These are phyloP conservation scores for Metarhizium album DNA, from an alignment of 2,329 filamentous ascomycete genomes.

Conservation along the genomic window DNA sequence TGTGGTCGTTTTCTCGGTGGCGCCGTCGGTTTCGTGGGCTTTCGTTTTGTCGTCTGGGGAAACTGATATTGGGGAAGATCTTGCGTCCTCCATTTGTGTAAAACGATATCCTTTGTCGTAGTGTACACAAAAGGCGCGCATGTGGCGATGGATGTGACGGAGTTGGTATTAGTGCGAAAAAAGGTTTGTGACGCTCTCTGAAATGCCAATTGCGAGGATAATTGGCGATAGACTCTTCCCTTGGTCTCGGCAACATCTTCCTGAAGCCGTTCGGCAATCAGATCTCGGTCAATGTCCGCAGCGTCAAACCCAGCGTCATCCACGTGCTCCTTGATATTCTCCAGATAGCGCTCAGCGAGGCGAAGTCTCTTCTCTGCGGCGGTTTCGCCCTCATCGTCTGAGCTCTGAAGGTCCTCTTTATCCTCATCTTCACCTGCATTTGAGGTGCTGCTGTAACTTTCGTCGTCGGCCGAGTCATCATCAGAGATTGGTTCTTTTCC, in stretches of 20 bases:
- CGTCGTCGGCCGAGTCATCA: slow-evolving; percentile 64
- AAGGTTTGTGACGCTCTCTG: slow-evolving; percentile 54
- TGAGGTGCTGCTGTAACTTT: slow-evolving; percentile 26
- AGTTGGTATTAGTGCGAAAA: slow-evolving; percentile 68
- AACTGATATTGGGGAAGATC: slow-evolving; percentile 50
- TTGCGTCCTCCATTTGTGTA: slow-evolving; percentile 86
- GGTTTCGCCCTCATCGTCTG: slow-evolving; percentile 75
- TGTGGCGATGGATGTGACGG: slow-evolving; percentile 70
- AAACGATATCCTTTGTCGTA: slow-evolving; percentile 69
- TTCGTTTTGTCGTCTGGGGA: slow-evolving; percentile 46
- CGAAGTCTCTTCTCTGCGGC: slow-evolving; percentile 78
- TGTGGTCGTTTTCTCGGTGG: slow-evolving; percentile 52
- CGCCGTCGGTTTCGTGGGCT: slow-evolving; percentile 45
- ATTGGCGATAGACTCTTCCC: slow-evolving; percentile 73
- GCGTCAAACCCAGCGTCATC: slow-evolving; percentile 83
- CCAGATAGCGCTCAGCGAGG: slow-evolving; percentile 84
- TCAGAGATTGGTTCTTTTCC: slow-evolving; percentile 74
- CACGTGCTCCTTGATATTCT: slow-evolving; percentile 76
- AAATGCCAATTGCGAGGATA: slow-evolving; percentile 66
- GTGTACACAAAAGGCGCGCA: slow-evolving; percentile 79
- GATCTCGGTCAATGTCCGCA: slow-evolving; percentile 81
- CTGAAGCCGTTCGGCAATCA: slow-evolving; percentile 81
- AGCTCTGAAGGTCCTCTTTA: slow-evolving; percentile 34
- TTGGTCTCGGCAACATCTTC: slow-evolving; percentile 90
- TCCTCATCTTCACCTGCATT: slow-evolving; percentile 35